A percentile compares a stretch with the other conserved stretches of the same genome.
Conservation (phyloP, 192 early-diverging fungal species). For the Coemansia pectinata region DNA sequence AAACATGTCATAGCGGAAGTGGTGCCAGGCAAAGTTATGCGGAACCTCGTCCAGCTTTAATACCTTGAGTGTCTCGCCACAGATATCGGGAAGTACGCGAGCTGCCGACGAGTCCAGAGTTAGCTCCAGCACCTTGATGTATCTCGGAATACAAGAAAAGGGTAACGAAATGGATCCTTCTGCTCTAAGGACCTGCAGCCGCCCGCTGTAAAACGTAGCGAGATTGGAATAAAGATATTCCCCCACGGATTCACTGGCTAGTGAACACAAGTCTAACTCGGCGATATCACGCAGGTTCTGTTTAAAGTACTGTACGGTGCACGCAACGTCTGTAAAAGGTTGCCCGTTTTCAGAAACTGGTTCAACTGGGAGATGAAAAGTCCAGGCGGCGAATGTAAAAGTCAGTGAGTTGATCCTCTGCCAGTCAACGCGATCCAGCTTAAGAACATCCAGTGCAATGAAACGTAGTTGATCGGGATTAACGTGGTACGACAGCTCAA, state of each 20-base stretch:
- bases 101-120: not conserved
- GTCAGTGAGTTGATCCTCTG: not conserved
- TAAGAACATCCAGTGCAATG: not conserved
- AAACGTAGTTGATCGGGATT: not conserved
- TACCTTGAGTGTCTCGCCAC: not conserved
- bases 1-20: not conserved
- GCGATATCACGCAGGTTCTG: not conserved
- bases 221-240: not conserved
- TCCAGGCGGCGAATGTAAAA: not conserved
- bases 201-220: not conserved
- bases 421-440: not conserved
- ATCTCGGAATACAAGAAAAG: not conserved
- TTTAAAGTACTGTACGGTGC: not conserved
- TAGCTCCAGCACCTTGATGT: not conserved
- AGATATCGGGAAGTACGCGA: not conserved
- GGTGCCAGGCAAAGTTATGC: not conserved
- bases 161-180: not conserved
- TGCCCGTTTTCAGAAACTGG: not conserved
- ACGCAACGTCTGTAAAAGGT: not conserved
- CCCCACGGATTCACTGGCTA: not conserved
- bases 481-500: not conserved
- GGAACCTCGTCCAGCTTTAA: not conserved
- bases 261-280: not conserved
- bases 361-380: not conserved
- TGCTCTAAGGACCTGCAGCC: not conserved